phyloP scores from a whole-genome alignment of 2,329 filamentous ascomycete species.

The Fusarium nygamai region DNA sequence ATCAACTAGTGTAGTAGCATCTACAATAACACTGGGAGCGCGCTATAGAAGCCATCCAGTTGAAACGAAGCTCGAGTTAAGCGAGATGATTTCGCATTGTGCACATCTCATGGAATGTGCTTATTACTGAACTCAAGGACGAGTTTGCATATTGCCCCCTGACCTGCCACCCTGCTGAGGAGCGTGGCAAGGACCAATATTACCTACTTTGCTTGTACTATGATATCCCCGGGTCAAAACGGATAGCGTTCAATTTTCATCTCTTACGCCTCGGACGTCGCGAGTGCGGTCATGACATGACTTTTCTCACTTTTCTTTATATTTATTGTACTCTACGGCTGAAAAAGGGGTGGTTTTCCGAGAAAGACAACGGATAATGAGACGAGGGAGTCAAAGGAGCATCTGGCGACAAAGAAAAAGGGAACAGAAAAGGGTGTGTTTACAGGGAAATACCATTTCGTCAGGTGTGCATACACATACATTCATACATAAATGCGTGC shows the following conservation, averaged over 20 bases:
- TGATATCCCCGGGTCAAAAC: slow-evolving; percentile 37
- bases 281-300: not conserved
- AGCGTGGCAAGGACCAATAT: slow-evolving; percentile 5
- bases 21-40: not conserved
- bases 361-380: slow-evolving; percentile 2
- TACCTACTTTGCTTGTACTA: slow-evolving; percentile 31
- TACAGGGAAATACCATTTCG: slow-evolving; percentile 10
- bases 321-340: slow-evolving; percentile 7
- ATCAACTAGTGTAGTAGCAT: not conserved
- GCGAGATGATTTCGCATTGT: not conserved
- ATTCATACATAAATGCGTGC: not conserved
- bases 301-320: slow-evolving; percentile 10
- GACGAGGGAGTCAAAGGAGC: slow-evolving; percentile 23
- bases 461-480: slow-evolving; percentile 2
- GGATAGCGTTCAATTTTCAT: slow-evolving; percentile 30
- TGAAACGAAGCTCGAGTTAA: not conserved
- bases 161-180: not conserved
- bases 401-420: slow-evolving; percentile 16
- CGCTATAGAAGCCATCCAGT: not conserved
- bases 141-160: not conserved
- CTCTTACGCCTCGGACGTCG: slow-evolving; percentile 2
- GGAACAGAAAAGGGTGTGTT: not conserved
- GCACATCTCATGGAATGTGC: slow-evolving; percentile 5
- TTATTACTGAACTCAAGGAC: not conserved
- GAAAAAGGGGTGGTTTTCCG: slow-evolving; percentile 8